phyloP scores from a whole-genome alignment of 2,329 filamentous ascomycete species.

The Sclerotinia glacialis region DNA sequence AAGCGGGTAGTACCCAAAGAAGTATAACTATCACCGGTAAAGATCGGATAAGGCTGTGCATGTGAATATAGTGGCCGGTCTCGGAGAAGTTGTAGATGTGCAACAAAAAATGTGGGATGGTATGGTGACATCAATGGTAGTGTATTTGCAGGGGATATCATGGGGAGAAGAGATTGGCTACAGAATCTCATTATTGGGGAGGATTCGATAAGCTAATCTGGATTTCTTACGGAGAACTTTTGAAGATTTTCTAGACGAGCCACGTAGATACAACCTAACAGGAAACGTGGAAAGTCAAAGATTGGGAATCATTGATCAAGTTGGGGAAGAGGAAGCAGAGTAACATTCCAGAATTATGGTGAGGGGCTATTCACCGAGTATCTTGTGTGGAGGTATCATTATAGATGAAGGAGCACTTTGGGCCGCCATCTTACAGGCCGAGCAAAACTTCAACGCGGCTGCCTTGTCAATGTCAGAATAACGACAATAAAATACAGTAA shows the following conservation, averaged over 20 bases:
- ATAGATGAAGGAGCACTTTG: neutral
- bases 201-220: too few species aligned
- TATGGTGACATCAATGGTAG: too few species aligned
- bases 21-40: neutral
- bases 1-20: neutral
- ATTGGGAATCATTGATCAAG: neutral
- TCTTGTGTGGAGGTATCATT: neutral
- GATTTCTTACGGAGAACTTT: too few species aligned
- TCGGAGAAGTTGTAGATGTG: conserved; percentile 1
- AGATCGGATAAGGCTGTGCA: neutral
- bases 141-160: neutral
- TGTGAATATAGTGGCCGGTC: neutral
- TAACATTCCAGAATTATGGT: neutral
- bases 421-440: neutral
- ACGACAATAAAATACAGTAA: neutral
- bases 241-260: rapidly evolving
- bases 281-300: neutral
- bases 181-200: too few species aligned
- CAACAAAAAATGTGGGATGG: neutral
- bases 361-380: neutral
- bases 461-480: neutral
- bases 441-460: neutral
- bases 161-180: neutral
- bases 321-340: too few species aligned
- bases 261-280: too few species aligned